Base-by-base conservation (phyloP, 2,329 filamentous ascomycete genomes). In the Penicillium sp. region DNA sequence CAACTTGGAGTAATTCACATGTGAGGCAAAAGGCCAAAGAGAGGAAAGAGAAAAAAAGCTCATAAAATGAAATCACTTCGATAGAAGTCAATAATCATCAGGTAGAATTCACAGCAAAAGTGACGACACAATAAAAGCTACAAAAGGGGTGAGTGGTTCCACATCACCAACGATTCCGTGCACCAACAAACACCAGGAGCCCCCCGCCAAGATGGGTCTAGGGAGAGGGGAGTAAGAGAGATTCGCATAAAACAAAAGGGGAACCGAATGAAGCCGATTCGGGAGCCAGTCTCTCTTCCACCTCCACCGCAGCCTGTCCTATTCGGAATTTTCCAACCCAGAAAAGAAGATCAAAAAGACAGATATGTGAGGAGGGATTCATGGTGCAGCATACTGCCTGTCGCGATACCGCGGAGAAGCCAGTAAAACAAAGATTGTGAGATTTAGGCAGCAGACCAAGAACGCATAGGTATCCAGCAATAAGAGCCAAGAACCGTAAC, bases 101-200 rank as follows among this genome's bases (percentile, higher is more conserved):
- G 55, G 56, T 50, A 52, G 55, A 46, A 55, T 49, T 52, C 55
- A 57, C 49, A 62, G 51, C 52, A 50, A 50, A 58, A 49, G 53
- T 49, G 59, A 45, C 43, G 51, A 44, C 41, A 45, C 11, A 32
- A 58, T 48, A 54, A 50, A 60, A 45, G 47, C 44, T 52, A 44
- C 41, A 45, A 55, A 55, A 51, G 51, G 32, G 29, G 18, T 5
- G 59, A 46, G 51, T n/a, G 54, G 47, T 61, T 60, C 58, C 60
- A 66, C 59, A 61, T 65, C 63, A 63, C 65, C 64, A 56, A 60
- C 54, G 52, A 59, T 59, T 59, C 50, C 60, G 62, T 63, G 63
- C 66, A 66, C 65, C 66, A 32, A 61, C 56, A 54, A 67, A 68
- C 66, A 68, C 66, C 65, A 58, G 60, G 57, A 59, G 47, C 63